Conservation (phyloP, 73 alveolate genomes). For the Urostyla sp. region DNA sequence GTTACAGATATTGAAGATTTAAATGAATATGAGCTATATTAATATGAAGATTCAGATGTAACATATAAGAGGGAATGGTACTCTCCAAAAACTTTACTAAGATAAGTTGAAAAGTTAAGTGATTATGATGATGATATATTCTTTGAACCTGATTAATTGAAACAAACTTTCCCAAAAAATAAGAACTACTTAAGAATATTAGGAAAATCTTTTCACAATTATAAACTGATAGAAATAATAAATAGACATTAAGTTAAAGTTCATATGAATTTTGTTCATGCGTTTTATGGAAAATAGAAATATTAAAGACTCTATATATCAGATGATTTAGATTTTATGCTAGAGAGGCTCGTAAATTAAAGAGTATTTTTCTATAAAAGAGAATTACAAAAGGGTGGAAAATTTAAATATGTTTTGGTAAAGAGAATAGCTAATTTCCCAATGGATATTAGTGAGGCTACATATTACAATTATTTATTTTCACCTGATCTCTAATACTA, state of each 20-base stretch:
- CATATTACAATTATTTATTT: constrained; percentile 12
- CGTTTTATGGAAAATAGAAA: not conserved
- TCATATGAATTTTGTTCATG: not conserved
- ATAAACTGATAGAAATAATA: constrained; percentile 9
- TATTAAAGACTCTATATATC: constrained; percentile 9
- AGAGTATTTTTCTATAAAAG: constrained; percentile 39
- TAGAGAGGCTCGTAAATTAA: constrained; percentile 33
- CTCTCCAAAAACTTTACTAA: not conserved
- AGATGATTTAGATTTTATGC: constrained; percentile 28
- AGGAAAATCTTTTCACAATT: constrained; percentile 24
- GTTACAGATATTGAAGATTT: not conserved
- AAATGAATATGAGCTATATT: not conserved
- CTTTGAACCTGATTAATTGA: constrained; percentile 43
- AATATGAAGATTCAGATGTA: constrained; percentile 18
- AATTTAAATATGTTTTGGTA: not conserved
- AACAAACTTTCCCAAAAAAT: constrained; percentile 3
- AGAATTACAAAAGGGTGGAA: not conserved
- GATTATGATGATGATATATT: not conserved
- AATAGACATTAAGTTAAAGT: constrained; percentile 22
- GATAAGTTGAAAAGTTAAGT: not conserved
- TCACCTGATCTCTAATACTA: constrained; percentile 34
- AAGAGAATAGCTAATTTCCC: constrained; percentile 40
- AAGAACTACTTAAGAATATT: constrained; percentile 18
- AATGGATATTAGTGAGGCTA: constrained; percentile 24
- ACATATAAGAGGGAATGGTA: constrained; percentile 22